These are phyloP conservation scores for Mucor mucedo DNA, from an alignment of 371 early-diverging fungal species.

Conservation along the genomic window DNA sequence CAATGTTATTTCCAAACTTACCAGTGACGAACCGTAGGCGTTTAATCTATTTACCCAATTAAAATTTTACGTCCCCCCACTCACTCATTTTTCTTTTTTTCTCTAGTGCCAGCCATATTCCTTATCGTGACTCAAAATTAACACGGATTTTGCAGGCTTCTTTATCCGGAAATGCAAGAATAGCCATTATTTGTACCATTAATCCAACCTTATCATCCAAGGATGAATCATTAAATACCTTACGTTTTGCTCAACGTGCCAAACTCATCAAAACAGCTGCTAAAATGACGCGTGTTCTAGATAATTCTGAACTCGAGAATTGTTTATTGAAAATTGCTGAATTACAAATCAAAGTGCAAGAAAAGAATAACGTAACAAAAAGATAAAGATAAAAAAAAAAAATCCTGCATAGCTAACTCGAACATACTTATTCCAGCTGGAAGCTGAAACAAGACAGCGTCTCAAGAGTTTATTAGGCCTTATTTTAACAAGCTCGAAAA, in stretches of 20 bases:
- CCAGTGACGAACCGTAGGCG: slow-evolving; percentile 60
- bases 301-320: slow-evolving; percentile 85
- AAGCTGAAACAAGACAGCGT: slow-evolving; percentile 42
- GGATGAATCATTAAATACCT: slow-evolving; percentile 84
- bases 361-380: slow-evolving; percentile 52
- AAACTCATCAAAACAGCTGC: slow-evolving; percentile 65
- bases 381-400: background rate
- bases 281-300: slow-evolving; percentile 57
- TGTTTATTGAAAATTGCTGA: slow-evolving; percentile 80
- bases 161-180: slow-evolving; percentile 80
- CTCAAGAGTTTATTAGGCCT: slow-evolving; percentile 37
- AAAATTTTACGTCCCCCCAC: too few relatives aligned
- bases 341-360: slow-evolving; percentile 74
- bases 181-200: slow-evolving; percentile 84
- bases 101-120: slow-evolving; percentile 64
- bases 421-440: slow-evolving; percentile 24
- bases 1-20: slow-evolving; percentile 83
- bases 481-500: slow-evolving; percentile 45
- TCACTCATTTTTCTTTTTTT: too few relatives aligned
- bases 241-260: slow-evolving; percentile 85
- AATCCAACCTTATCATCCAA: slow-evolving; percentile 69
- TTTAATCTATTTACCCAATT: too few relatives aligned
- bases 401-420: too few relatives aligned
- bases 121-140: slow-evolving; percentile 92
- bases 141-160: slow-evolving; percentile 89